A percentile compares a stretch with the other conserved stretches of the same genome.
These are phyloP conservation scores for Drosera capensis DNA, from an alignment of 148 eudicot genomes.

Conservation along the genomic window DNA sequence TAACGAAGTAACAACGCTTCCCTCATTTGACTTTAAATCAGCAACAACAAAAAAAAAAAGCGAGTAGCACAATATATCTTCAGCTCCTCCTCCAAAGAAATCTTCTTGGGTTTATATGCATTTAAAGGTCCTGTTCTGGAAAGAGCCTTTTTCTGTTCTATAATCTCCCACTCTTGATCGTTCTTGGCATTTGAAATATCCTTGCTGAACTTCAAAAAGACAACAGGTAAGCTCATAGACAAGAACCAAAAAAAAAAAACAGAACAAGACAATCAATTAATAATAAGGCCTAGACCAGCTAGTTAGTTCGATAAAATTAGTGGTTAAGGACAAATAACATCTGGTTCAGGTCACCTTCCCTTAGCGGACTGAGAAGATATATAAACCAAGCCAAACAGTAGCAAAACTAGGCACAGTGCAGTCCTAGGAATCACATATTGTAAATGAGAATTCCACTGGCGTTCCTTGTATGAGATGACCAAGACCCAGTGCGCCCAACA, in stretches of 20 bases:
- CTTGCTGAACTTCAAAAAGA: conserved; percentile 52
- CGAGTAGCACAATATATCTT: conserved; percentile 26
- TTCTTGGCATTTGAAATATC: conserved; percentile 89
- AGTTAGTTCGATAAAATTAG: no score
- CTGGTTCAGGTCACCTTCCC: no score
- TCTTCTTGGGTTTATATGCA: conserved; percentile 77
- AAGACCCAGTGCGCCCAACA: conserved; percentile 74
- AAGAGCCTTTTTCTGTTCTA: conserved; percentile 77
- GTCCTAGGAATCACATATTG: no score
- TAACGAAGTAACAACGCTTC: not conserved
- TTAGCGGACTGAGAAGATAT: no score
- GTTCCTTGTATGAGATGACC: conserved; percentile 94
- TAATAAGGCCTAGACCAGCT: no score
- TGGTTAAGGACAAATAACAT: no score
- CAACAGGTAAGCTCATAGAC: no score
- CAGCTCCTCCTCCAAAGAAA: conserved; percentile 73
- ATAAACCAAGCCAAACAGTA: no score
- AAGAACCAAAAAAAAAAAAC: no score
- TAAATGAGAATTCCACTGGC: conserved; percentile 20
- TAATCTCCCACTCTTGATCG: conserved; percentile 95
- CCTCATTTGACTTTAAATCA: not conserved
- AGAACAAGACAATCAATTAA: no score
- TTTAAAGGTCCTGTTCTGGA: conserved; percentile 74
- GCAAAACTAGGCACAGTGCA: no score
- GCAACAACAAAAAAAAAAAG: not conserved